Percentiles rank a stretch among this genome's conserved stretches.
These are phyloP conservation scores for Aspergillus haitiensis DNA, from an alignment of 495 filamentous ascomycete species.

Conservation along the genomic window DNA sequence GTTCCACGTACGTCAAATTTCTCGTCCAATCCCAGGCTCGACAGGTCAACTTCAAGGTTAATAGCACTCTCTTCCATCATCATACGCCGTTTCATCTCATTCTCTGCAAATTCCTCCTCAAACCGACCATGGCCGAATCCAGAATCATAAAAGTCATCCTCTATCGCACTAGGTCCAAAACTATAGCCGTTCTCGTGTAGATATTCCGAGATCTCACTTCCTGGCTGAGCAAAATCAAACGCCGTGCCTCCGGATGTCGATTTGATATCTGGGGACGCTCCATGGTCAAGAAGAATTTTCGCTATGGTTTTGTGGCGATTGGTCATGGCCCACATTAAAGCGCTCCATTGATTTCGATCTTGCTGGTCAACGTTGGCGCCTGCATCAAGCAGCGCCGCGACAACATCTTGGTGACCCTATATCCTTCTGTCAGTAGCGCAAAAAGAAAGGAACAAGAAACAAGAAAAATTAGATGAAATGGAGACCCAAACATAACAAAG, in stretches of 20 bases:
- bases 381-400: slow-evolving; percentile 76
- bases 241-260: slow-evolving; percentile 93
- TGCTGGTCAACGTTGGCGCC: slow-evolving; percentile 92
- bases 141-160: slow-evolving; percentile 91
- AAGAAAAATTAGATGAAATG: slow-evolving; percentile 16
- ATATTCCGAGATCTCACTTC: slow-evolving; percentile 95
- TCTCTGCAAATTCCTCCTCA: slow-evolving; percentile 96
- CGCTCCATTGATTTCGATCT: slow-evolving; percentile 95
- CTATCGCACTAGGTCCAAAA: slow-evolving; percentile 82
- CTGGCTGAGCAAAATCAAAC: slow-evolving; percentile 89
- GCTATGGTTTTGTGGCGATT: slow-evolving; percentile 95
- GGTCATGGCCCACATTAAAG: slow-evolving; percentile 99
- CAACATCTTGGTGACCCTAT: slow-evolving; percentile 88
- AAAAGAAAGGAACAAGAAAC: not conserved
- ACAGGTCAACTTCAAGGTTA: slow-evolving; percentile 94
- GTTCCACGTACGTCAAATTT: slow-evolving; percentile 73
- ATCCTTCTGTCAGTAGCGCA: no score
- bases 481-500: not conserved
- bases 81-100: slow-evolving; percentile 93
- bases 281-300: slow-evolving; percentile 86
- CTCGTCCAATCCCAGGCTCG: slow-evolving; percentile 94
- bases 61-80: slow-evolving; percentile 99
- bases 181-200: slow-evolving; percentile 89
- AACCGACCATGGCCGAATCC: slow-evolving; percentile 92
- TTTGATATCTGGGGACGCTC: slow-evolving; percentile 92